Base-by-base conservation (phyloP, 1,139 yeast genomes). In the Taphrina confusa region DNA sequence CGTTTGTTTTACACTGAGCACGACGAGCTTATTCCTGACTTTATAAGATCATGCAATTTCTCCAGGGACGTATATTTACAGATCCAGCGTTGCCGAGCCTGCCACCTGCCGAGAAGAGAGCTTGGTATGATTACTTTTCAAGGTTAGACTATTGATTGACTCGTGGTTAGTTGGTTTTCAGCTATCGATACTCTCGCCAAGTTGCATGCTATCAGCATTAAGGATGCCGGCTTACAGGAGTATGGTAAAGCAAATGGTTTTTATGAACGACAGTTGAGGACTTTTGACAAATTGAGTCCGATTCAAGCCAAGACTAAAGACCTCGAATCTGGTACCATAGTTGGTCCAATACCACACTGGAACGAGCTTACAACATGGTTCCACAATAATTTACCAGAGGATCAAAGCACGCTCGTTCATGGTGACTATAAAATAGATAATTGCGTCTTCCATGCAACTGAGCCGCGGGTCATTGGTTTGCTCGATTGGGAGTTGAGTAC, bases 401-500 rank as follows among this genome's bases (percentile, higher is more conserved):
- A 72, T 1, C 71, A 75, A 6, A 73, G 77, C 52, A 72, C 80
- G 1, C 75, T 83, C 65, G 82, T 83, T 44, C 88, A 83, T 66
- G 88, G 88, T 0, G 88, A 83, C 70, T 83, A 80, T 73, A 83
- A 83, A 68, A 81, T 83, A 49, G 88, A 83, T 69, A 83, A 83
- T 67, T 68, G 83, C 34, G 73, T 83, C 8, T 83, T 80, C 68
- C 81, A 82, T 65, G 79, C 80, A 5, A 72, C 76, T 0, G 76
- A 78, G 50, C 78, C 79, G 20, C 70, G 72, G 50, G 82, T 83
- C 2, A 72, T 79, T 59, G 86, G 86, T 0, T 81, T 83, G 0
- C 73, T 83, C 55, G 87, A 83, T 68, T 83, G 87, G 87, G 88
- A 83, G 68, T 74, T 83, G 39, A 82, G 87, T 66, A 83, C 87